Evolutionary conservation across 805 yeast species (phyloP).

Genomic region (Nakazawaea ernobii): DNA sequence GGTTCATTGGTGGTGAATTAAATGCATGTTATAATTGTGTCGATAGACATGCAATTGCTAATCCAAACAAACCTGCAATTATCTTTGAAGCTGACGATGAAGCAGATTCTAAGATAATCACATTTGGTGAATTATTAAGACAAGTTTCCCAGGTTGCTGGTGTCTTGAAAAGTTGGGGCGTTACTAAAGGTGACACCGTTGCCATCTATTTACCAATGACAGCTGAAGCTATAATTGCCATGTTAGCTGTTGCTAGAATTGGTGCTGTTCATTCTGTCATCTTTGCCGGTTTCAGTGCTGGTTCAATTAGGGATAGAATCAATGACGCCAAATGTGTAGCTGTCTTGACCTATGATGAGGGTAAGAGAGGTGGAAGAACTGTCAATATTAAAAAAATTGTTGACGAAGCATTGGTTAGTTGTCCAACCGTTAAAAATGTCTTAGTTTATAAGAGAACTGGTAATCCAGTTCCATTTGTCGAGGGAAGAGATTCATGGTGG

Average conservation of each 20-base stretch:
- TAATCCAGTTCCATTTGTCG: conserved; percentile 62
- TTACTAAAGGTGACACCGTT: conserved; percentile 90
- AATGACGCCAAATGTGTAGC: conserved; percentile 80
- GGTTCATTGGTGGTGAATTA: conserved; percentile 91
- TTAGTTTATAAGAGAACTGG: conserved; percentile 89
- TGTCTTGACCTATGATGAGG: conserved; percentile 92
- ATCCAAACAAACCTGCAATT: conserved; percentile 79
- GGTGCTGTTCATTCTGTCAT: conserved; percentile 97
- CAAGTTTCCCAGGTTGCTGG: conserved; percentile 86
- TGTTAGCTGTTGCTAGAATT: conserved; percentile 86
- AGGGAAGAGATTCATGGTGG: conserved; percentile 93
- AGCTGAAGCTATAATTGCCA: conserved; percentile 91
- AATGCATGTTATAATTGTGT: conserved; percentile 93
- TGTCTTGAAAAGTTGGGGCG: conserved; percentile 78
- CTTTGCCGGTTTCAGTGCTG: conserved; percentile 94
- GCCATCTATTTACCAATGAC: conserved; percentile 98
- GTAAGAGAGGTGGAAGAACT: conserved; percentile 91
- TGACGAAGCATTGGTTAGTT: conserved; percentile 80
- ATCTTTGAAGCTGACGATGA: conserved; percentile 95
- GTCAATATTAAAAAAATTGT: conserved; percentile 91
- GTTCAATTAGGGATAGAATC: conserved; percentile 87
- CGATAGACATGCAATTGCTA: conserved; percentile 87
- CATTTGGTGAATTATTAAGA: conserved; percentile 81
- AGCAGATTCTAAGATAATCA: conserved; percentile 61
- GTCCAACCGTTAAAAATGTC: conserved; percentile 76